Evolutionary conservation across 257 asterid species (phyloP), one percentile per base, ranked within the genome.

Genomic region (Cynanchum wilfordii): DNA sequence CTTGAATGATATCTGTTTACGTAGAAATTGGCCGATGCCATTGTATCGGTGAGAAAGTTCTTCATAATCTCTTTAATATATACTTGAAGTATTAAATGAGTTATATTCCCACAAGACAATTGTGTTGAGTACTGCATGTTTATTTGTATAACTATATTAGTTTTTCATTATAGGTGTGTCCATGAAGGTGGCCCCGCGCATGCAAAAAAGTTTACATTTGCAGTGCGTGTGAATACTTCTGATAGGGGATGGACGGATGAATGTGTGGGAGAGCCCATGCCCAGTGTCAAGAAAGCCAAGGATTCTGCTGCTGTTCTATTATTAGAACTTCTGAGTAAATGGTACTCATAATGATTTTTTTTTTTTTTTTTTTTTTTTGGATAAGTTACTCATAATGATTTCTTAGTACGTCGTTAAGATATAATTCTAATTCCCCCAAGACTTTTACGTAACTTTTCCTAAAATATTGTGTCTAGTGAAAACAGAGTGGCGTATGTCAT

Each of bases 131-230:
- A 0, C n/a, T 15, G 64, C n/a, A 44, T 42, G 27, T 36, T 24
- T 64, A 17, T 36, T 19, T 64, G 38, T 17, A 64, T 44, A 20
- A 67, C 45, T 11, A 20, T 45, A 57, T 38, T 52, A 30, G 16
- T 57, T 66, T 27, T 73, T 17, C 51, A 24, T 70, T 84, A 74
- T 74, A 91, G 97, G 81, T 86, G 99, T 69, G 82, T 91, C 50
- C 82, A 82, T 2, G 97, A 91, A 83, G 97, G 99, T 20, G 99
- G 99, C 40, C 99, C 97, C n/a, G 99, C 99, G 71, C 99, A 94
- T 73, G 99, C 97, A 1, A 94, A 89, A 84, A 87, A 89, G 84
- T 94, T 94, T 73, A 94, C 99, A 8, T 94, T 86, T 78, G 86
- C 95, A 11, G 99, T 94, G 45, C 86, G 97, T 3, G 96, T 94